Evolutionary conservation across 345 rosid species (phyloP), one percentile per base, ranked within the genome.

Genomic region (Eucalyptus dawsonii): DNA sequence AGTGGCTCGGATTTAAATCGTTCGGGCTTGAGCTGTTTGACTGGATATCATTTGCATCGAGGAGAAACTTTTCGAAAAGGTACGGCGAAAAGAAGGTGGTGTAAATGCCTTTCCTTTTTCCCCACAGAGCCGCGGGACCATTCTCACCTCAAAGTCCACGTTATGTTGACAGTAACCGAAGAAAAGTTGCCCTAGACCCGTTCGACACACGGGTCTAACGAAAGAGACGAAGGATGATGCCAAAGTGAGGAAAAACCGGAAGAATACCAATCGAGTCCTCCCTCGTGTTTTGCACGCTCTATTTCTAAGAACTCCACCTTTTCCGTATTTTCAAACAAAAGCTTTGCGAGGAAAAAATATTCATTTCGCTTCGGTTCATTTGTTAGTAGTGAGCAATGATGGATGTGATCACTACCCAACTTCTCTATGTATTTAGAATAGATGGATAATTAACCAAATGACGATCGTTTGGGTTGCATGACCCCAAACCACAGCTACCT

Each of bases 401-500:
- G 1, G 4, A 29, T 60, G 67, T 12, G n/a, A 27, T 60, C 67
- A 27, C 14, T 0, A 11, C 67, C 67, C 31, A 27, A 27, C 14
- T 60, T 60, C 31, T 60, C 16, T 27, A 3, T 12, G 27, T 27
- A 11, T 27, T 11, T 11, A 12, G 2, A 3, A 6, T 21, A 3
- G 58, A 53, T 1, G 1, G 25, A 21, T 53, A 53, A 53, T 8
- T 53, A 53, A 1, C 11, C 1, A 4, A 0, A 53, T 2, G 0
- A 53, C 1, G 0, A 5, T 19, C 0, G 1, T 19, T 3, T 53
- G 10, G 10, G 24, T 19, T 19, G 58, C 58, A 53, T 53, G 58
- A 53, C 2, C 25, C 58, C 25, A 21, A 53, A 53, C 11, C 4
- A 21, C 0, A 0, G 11, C 25, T 53, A 5, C 11, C 5, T 21